A percentile compares a stretch with the other conserved stretches of the same genome.
Evolutionary conservation across 495 filamentous ascomycete species (phyloP).

Genomic region (Aspergillus saccharolyticus): DNA sequence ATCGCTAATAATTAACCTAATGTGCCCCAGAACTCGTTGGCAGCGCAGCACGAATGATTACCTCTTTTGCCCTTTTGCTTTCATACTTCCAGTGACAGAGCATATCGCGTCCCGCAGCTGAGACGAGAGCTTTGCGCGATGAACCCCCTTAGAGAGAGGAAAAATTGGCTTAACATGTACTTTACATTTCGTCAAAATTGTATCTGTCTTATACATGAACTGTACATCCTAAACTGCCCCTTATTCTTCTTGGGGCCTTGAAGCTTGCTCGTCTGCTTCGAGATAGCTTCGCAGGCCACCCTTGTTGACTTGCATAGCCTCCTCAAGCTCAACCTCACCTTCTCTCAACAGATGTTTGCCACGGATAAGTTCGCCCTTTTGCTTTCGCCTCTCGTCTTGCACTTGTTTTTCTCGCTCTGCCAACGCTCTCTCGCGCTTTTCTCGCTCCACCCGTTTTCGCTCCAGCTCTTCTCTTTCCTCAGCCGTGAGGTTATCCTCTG

Average conservation of each 20-base stretch:
- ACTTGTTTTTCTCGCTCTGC: constrained; percentile 68
- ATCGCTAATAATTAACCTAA: constrained; percentile 13
- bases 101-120: background rate
- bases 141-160: background rate
- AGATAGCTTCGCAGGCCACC: constrained; percentile 65
- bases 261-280: constrained; percentile 25
- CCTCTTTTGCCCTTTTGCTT: background rate
- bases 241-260: constrained; percentile 4
- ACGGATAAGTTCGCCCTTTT: constrained; percentile 58
- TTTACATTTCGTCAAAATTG: background rate
- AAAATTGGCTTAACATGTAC: constrained; percentile 6
- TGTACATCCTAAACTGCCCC: background rate
- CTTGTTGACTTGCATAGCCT: constrained; percentile 72
- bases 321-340: constrained; percentile 72
- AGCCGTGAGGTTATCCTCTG: constrained; percentile 45
- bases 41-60: background rate
- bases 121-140: background rate
- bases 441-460: constrained; percentile 58
- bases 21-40: constrained; percentile 4
- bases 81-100: background rate
- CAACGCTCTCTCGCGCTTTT: constrained; percentile 68
- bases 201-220: background rate
- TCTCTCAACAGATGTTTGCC: constrained; percentile 65
- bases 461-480: constrained; percentile 58
- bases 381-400: constrained; percentile 66